Percentiles rank a stretch among this genome's conserved stretches.
These are phyloP conservation scores for Auricularia sp. DNA, from an alignment of 768 basidiomycete species.

Conservation along the genomic window DNA sequence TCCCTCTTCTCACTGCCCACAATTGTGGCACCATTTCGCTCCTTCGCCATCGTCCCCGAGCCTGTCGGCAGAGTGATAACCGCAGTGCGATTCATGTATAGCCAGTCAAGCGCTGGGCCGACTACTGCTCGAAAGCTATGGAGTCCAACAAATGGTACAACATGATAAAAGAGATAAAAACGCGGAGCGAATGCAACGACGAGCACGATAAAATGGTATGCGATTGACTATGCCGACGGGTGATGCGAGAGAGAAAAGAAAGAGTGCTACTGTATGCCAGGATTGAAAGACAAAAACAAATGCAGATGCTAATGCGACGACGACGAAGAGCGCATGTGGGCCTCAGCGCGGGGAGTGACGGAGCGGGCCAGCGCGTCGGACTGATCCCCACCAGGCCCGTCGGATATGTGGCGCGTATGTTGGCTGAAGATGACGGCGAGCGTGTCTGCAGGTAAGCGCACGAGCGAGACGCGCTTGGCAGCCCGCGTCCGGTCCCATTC, in stretches of 20 bases:
- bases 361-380: neutral
- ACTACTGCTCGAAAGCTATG: too few species aligned
- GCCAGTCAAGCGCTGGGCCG: too few species aligned
- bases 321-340: neutral
- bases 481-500: conserved; percentile 81
- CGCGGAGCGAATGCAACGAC: neutral
- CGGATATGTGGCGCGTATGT: neutral
- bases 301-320: neutral
- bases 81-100: too few species aligned
- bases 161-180: neutral
- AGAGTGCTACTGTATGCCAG: neutral
- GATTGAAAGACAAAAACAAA: neutral
- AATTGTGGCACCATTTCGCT: too few species aligned
- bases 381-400: neutral
- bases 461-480: conserved; percentile 76
- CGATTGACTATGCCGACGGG: neutral
- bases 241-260: neutral
- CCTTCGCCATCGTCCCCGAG: too few species aligned
- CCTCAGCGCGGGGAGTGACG: neutral
- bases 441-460: conserved; percentile 51
- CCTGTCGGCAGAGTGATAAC: too few species aligned
- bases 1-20: too few species aligned
- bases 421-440: neutral
- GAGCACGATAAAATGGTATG: too few species aligned
- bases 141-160: neutral